Percentiles rank a stretch among this genome's conserved stretches.
Conservation (phyloP, 2,329 filamentous ascomycete species). For the Ceratocystis cubensis region DNA sequence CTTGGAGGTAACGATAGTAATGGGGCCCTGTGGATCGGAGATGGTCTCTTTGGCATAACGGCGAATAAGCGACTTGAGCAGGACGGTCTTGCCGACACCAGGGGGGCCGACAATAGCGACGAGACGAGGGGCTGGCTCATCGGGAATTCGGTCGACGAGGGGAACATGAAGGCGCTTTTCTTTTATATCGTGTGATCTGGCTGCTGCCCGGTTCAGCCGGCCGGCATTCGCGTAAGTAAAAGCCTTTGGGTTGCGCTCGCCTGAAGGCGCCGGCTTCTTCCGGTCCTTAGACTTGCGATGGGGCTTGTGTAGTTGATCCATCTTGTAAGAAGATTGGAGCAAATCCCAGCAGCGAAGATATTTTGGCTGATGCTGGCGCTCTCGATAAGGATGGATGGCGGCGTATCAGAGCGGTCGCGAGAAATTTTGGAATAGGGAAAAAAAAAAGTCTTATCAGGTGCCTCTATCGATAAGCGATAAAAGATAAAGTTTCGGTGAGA, state of each 20-base stretch:
- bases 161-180: conserved; percentile 95
- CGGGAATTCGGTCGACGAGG: conserved; percentile 85
- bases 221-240: conserved; percentile 77
- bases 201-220: conserved; percentile 61
- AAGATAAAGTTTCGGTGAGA: not conserved
- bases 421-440: not conserved
- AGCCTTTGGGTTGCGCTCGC: conserved; percentile 75
- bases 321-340: conserved; percentile 39
- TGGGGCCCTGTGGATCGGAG: conserved; percentile 74
- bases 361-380: not conserved
- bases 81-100: conserved; percentile 87
- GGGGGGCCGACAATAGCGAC: conserved; percentile 91
- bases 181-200: conserved; percentile 67
- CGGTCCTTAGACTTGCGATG: conserved; percentile 71
- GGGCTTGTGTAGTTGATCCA: conserved; percentile 70
- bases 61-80: conserved; percentile 86
- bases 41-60: conserved; percentile 94
- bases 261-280: conserved; percentile 48
- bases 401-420: not conserved
- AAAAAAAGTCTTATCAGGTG: not conserved
- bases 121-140: conserved; percentile 85
- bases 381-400: no score
- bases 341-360: not conserved
- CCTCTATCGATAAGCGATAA: not conserved
- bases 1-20: conserved; percentile 95